Conservation (phyloP, 225 moss, liverwort and hornwort genomes). For the Marchantia polymorpha region DNA sequence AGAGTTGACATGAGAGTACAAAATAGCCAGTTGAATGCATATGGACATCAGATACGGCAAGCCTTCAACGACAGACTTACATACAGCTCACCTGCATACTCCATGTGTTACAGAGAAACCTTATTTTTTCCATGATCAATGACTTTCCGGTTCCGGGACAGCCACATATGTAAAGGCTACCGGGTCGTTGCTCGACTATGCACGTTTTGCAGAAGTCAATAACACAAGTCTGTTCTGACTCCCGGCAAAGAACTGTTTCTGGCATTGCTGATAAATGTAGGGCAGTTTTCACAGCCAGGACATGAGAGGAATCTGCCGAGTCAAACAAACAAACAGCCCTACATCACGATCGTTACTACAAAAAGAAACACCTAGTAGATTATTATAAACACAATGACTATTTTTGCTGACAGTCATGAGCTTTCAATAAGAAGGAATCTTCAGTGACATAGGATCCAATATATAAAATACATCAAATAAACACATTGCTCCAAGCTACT, state of each 20-base stretch:
- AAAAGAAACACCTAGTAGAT: not conserved
- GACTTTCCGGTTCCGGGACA: conserved; percentile 93
- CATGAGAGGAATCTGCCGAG: conserved; percentile 48
- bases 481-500: not conserved
- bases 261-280: conserved; percentile 81
- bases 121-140: conserved; percentile 76
- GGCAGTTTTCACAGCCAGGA: conserved; percentile 71
- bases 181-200: conserved; percentile 61
- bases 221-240: conserved; percentile 64
- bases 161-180: conserved; percentile 84
- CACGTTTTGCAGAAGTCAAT: conserved; percentile 72
- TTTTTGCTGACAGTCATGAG: not conserved
- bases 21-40: not conserved
- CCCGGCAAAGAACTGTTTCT: conserved; percentile 64
- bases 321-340: not conserved
- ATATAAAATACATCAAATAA: not conserved
- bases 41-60: not conserved
- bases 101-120: conserved; percentile 60
- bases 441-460: not conserved
- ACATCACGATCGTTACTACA: not conserved
- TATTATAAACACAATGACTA: too few species aligned
- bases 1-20: not conserved
- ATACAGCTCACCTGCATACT: conserved; percentile 54
- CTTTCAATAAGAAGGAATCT: not conserved
- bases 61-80: not conserved